Evolutionary conservation across 331 rosid species (phyloP).

Genomic region (Saraca asoca): DNA sequence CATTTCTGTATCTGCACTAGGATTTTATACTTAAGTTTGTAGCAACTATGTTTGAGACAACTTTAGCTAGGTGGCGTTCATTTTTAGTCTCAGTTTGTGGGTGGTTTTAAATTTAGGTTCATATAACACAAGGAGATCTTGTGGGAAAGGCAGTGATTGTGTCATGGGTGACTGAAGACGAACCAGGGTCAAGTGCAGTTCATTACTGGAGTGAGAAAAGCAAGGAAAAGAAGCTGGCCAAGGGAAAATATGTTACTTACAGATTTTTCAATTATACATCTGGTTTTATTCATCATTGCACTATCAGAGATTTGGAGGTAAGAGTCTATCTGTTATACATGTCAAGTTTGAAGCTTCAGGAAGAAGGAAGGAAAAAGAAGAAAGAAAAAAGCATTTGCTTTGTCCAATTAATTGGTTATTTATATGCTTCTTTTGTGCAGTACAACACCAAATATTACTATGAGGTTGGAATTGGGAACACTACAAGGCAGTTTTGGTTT

Average conservation of each 20-base stretch:
- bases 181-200: slow-evolving; percentile 63
- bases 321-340: background rate
- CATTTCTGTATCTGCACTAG: too few species aligned
- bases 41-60: too few species aligned
- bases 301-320: slow-evolving; percentile 44
- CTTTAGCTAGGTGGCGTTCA: too few species aligned
- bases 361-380: too few species aligned
- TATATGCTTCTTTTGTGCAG: slow-evolving; percentile 26
- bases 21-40: too few species aligned
- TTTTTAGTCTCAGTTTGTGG: background rate
- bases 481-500: slow-evolving; percentile 58
- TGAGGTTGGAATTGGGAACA: slow-evolving; percentile 49
- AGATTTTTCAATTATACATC: slow-evolving; percentile 67
- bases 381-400: too few species aligned
- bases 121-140: slow-evolving; percentile 85
- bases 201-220: slow-evolving; percentile 59
- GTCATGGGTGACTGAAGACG: slow-evolving; percentile 74
- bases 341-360: background rate
- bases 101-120: slow-evolving; percentile 56
- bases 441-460: slow-evolving; percentile 56
- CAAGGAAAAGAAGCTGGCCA: slow-evolving; percentile 40
- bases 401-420: background rate
- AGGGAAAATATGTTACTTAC: slow-evolving; percentile 51
- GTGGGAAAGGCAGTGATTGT: slow-evolving; percentile 73
- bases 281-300: slow-evolving; percentile 61